These are phyloP conservation scores for Umbilicus rupestris DNA, from an alignment of 164 flowering plant species.

Conservation along the genomic window DNA sequence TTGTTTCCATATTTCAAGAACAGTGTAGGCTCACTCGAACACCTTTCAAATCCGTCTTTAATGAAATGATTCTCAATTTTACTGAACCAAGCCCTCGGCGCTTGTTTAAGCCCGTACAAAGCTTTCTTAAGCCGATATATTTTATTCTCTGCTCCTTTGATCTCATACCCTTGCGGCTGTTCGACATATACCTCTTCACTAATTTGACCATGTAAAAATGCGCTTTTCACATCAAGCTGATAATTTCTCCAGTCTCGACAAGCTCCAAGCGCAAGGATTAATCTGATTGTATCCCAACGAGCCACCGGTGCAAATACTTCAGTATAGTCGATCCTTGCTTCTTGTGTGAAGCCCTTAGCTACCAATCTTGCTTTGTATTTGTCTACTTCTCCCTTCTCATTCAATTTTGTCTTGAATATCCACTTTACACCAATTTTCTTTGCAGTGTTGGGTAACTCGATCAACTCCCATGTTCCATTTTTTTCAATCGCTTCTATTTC, in stretches of 20 bases:
- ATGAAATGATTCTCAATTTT: neutral
- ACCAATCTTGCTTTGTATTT: neutral
- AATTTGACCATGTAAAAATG: neutral
- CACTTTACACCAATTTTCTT: neutral
- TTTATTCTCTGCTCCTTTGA: neutral
- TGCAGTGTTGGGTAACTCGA: neutral
- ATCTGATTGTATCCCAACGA: neutral
- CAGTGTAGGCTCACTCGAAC: neutral
- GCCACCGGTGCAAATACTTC: neutral
- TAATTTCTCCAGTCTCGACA: too few relatives aligned
- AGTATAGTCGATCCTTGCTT: neutral
- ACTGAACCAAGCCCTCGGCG: too few relatives aligned
- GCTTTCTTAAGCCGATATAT: neutral
- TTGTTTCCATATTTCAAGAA: neutral
- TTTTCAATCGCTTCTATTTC: neutral
- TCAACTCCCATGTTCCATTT: neutral
- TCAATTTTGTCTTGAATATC: neutral
- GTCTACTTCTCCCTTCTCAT: neutral
- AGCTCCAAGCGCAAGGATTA: too few relatives aligned
- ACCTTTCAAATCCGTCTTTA: neutral
- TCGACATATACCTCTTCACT: neutral
- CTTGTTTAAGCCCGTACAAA: neutral
- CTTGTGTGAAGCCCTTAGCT: neutral
- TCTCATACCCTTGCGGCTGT: constrained; percentile 2
- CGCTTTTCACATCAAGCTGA: constrained; percentile 3